phyloP scores from a whole-genome alignment of 495 filamentous ascomycete genomes.

The Talaromyces liani region DNA sequence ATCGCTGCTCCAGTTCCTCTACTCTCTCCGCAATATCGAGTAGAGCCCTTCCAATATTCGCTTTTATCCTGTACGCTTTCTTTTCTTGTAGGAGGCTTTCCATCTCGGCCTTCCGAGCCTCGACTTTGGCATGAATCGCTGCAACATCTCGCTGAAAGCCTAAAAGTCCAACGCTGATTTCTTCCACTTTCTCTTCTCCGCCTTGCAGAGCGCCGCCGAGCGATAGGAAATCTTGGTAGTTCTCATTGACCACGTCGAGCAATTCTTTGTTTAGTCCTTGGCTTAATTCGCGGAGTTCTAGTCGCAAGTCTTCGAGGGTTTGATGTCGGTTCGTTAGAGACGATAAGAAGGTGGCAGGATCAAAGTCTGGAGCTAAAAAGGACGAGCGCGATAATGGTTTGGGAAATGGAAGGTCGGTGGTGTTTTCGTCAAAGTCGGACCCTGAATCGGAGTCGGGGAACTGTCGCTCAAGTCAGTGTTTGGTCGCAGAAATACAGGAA shows the following conservation, averaged over 20 bases:
- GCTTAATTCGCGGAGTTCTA: conserved; percentile 71
- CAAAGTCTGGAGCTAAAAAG: conserved; percentile 74
- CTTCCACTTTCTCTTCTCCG: conserved; percentile 86
- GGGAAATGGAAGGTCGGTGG: conserved; percentile 72
- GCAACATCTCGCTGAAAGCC: conserved; percentile 77
- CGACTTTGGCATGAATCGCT: conserved; percentile 46
- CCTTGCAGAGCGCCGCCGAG: conserved; percentile 75
- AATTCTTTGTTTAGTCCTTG: conserved; percentile 73
- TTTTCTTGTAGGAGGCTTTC: conserved; percentile 47
- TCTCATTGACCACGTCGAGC: conserved; percentile 85
- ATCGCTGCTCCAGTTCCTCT: conserved; percentile 63
- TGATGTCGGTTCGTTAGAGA: conserved; percentile 81
- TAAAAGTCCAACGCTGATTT: conserved; percentile 78
- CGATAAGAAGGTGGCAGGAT: conserved; percentile 74
- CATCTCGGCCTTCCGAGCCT: conserved; percentile 45
- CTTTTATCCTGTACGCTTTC: conserved; percentile 39
- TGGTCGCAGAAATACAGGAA: conserved; percentile 29
- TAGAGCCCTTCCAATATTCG: conserved; percentile 56
- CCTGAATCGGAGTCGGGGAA: conserved; percentile 43
- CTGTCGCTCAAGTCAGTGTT: conserved; percentile 53
- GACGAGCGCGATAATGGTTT: conserved; percentile 67
- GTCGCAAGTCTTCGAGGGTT: conserved; percentile 86
- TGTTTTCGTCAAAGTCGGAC: conserved; percentile 53
- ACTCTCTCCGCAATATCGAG: conserved; percentile 64
- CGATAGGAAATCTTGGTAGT: conserved; percentile 84